Evolutionary conservation across 495 filamentous ascomycete genomes (phyloP).

Genomic region (Tuber aestivum): DNA sequence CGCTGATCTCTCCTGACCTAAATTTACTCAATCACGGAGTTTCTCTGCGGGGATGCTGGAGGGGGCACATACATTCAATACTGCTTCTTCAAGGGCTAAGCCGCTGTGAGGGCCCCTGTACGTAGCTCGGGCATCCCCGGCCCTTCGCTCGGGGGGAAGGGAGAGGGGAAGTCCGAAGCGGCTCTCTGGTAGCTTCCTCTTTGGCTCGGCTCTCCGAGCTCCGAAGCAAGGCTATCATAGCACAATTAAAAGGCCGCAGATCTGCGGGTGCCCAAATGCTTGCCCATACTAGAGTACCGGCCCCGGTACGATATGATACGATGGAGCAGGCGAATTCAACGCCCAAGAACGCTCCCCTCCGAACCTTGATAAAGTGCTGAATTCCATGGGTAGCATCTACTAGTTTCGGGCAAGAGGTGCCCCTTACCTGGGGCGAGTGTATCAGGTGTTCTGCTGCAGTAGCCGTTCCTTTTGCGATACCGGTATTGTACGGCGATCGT

Average conservation of each 20-base stretch:
- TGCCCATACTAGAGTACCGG: not conserved
- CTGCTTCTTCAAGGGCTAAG: not conserved
- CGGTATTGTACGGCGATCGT: not conserved
- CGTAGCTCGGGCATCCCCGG: not conserved
- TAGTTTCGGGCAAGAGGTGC: not conserved
- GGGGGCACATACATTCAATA: not conserved
- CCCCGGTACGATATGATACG: not conserved
- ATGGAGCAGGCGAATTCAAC: not conserved
- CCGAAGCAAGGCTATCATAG: not conserved
- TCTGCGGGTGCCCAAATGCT: not conserved
- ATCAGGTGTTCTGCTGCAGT: not conserved
- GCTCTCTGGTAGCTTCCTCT: not conserved
- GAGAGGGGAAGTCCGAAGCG: not conserved
- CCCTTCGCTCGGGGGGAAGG: not conserved
- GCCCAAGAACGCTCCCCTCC: not conserved
- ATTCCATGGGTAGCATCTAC: not conserved
- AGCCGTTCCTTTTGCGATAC: not conserved
- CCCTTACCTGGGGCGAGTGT: not conserved
- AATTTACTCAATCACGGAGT: not conserved
- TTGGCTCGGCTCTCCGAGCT: not conserved
- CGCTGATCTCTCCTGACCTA: conserved; percentile 2
- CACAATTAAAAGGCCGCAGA: not conserved
- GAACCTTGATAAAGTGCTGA: not conserved
- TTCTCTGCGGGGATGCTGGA: not conserved
- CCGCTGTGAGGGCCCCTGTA: not conserved